Percentiles rank a stretch among this genome's conserved stretches.
phyloP scores from a whole-genome alignment of 495 filamentous ascomycete genomes.

The Darksidea phi region DNA sequence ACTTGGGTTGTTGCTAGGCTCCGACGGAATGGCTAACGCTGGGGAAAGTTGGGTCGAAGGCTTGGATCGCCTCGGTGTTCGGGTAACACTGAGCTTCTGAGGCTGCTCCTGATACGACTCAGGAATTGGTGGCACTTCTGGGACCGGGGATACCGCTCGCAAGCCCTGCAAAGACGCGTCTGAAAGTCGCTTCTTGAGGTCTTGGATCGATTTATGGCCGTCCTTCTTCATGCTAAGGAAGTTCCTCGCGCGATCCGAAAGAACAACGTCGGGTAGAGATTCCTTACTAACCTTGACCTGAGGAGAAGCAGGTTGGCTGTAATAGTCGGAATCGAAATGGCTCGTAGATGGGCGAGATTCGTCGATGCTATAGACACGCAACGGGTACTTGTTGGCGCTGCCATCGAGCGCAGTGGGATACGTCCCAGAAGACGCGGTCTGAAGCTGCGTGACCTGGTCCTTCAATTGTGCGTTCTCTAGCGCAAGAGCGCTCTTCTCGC shows the following conservation, averaged over 20 bases:
- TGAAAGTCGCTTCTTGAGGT: slow-evolving; percentile 29
- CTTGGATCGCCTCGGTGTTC: not conserved
- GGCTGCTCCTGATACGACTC: not conserved
- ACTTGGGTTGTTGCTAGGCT: not conserved
- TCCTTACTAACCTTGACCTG: slow-evolving; percentile 24
- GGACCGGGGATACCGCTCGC: not conserved
- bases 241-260: slow-evolving; percentile 17
- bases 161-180: slow-evolving; percentile 17
- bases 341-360: slow-evolving; percentile 30
- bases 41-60: slow-evolving; percentile 1
- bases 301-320: slow-evolving; percentile 33
- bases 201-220: slow-evolving; percentile 10
- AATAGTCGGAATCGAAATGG: slow-evolving; percentile 34
- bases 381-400: slow-evolving; percentile 4
- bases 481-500: slow-evolving; percentile 31
- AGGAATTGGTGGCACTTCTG: slow-evolving; percentile 15
- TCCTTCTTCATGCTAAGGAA: slow-evolving; percentile 11
- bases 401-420: not conserved
- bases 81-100: not conserved
- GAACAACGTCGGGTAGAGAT: not conserved
- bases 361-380: slow-evolving; percentile 27
- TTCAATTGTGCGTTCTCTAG: slow-evolving; percentile 16
- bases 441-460: not conserved
- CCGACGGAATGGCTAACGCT: not conserved
- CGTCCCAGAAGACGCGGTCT: no score